A percentile compares a stretch with the other conserved stretches of the same genome.
Conservation (phyloP, 768 basidiomycete genomes). For the Phlegmacium glaucopus region DNA sequence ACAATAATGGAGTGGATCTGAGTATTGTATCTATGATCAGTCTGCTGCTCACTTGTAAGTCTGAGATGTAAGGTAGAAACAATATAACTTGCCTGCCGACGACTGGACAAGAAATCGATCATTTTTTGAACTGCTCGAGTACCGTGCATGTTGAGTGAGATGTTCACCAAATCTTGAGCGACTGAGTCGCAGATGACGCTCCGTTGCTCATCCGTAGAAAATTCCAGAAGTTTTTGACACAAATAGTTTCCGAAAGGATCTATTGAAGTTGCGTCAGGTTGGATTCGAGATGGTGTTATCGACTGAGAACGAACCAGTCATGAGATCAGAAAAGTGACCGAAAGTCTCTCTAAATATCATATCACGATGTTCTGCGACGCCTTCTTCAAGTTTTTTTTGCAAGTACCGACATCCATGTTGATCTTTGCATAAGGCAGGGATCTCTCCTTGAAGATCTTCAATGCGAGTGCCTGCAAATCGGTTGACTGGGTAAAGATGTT, state of each 20-base stretch:
- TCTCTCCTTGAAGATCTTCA: constrained; percentile 95
- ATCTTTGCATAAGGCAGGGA: constrained; percentile 93
- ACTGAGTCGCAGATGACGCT: constrained; percentile 97
- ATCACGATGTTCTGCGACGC: constrained; percentile 91
- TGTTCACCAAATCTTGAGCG: constrained; percentile 94
- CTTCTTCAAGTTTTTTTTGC: constrained; percentile 98
- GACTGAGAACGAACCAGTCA: constrained; percentile 68
- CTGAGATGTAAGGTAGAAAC: constrained; percentile 34
- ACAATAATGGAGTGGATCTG: constrained; percentile 97
- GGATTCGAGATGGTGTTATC: constrained; percentile 3
- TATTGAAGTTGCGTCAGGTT: constrained; percentile 22
- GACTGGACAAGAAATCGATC: constrained; percentile 97
- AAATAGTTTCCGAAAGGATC: constrained; percentile 99
- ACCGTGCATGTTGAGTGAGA: constrained; percentile 99
- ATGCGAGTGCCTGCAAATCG: constrained; percentile 94
- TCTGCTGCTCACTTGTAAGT: constrained; percentile 58
- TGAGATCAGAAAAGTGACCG: constrained; percentile 94
- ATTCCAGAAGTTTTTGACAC: constrained; percentile 96
- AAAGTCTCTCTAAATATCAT: constrained; percentile 99
- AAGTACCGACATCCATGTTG: constrained; percentile 98
- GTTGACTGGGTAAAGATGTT: constrained; percentile 60
- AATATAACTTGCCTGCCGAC: constrained; percentile 74
- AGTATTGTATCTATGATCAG: constrained; percentile 78
- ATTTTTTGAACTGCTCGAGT: constrained; percentile 99
- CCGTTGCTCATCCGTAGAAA: constrained; percentile 95